These are phyloP conservation scores for Stevia rebaudiana DNA, from an alignment of 140 eudicot genomes.

Conservation along the genomic window DNA sequence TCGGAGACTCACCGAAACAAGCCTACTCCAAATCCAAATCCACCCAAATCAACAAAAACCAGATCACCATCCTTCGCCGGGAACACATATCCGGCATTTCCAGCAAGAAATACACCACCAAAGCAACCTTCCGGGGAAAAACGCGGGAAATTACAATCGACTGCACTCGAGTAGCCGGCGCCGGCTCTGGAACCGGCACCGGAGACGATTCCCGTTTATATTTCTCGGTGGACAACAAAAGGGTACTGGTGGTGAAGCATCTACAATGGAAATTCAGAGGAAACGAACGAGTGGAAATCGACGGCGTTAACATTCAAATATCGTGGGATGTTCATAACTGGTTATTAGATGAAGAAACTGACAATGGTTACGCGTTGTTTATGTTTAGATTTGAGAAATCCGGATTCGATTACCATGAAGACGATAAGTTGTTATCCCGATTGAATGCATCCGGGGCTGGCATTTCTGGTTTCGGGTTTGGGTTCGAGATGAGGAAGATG, in stretches of 20 bases:
- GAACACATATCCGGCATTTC: conserved; percentile 53
- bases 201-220: conserved; percentile 42
- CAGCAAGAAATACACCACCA: conserved; percentile 41
- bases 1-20: conserved; percentile 45
- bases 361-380: conserved; percentile 59
- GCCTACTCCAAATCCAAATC: conserved; percentile 34
- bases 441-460: conserved; percentile 24
- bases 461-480: conserved; percentile 41
- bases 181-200: not conserved
- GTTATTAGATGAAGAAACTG: conserved; percentile 44
- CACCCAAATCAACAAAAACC: conserved; percentile 9
- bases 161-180: conserved; percentile 25
- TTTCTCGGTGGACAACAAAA: conserved; percentile 40
- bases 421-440: conserved; percentile 25
- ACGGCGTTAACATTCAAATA: conserved; percentile 45
- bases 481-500: conserved; percentile 58
- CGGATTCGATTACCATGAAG: conserved; percentile 32
- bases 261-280: conserved; percentile 78
- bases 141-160: conserved; percentile 41
- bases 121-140: conserved; percentile 40
- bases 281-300: conserved; percentile 55
- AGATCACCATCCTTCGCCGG: conserved; percentile 38
- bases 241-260: conserved; percentile 51
- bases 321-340: conserved; percentile 86
- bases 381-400: conserved; percentile 55